Percentiles rank a stretch among this genome's conserved stretches.
Evolutionary conservation across 257 asterid genomes (phyloP).

Genomic region (Prunella vulgaris): DNA sequence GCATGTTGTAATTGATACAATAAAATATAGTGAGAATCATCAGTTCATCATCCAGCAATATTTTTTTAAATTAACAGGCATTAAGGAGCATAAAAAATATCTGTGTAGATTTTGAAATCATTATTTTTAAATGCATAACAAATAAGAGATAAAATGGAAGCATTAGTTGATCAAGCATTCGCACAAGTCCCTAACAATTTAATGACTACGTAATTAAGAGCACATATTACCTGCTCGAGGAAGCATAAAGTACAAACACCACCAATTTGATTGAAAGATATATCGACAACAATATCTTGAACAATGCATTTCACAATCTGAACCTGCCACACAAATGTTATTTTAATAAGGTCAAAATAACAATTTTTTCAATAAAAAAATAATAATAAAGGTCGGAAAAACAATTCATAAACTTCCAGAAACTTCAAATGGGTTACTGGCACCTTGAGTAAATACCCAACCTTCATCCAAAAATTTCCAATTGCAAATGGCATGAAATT

Average conservation of each 20-base stretch:
- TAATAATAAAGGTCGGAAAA: too few relatives aligned
- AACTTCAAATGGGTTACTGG: background rate
- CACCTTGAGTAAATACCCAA: background rate
- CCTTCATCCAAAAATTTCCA: background rate
- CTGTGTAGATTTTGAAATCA: background rate
- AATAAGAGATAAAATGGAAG: background rate
- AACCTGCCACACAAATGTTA: constrained; percentile 43
- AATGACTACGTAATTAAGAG: background rate
- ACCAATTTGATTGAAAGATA: constrained; percentile 70
- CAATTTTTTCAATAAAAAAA: too few relatives aligned
- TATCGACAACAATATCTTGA: constrained; percentile 57
- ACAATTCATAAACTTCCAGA: constrained; percentile 7
- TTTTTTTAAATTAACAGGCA: background rate
- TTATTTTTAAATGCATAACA: background rate
- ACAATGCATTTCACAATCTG: constrained; percentile 68
- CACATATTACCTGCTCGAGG: constrained; percentile 65
- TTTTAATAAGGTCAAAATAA: constrained; percentile 16
- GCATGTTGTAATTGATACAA: background rate
- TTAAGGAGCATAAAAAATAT: background rate
- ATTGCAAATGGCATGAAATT: background rate
- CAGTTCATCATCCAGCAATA: background rate
- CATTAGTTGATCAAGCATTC: constrained; percentile 3
- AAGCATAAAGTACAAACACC: constrained; percentile 72
- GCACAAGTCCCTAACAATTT: background rate
- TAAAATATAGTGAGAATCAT: background rate